phyloP scores from a whole-genome alignment of 2,329 filamentous ascomycete species.

The Pseudogymnoascus sp. region DNA sequence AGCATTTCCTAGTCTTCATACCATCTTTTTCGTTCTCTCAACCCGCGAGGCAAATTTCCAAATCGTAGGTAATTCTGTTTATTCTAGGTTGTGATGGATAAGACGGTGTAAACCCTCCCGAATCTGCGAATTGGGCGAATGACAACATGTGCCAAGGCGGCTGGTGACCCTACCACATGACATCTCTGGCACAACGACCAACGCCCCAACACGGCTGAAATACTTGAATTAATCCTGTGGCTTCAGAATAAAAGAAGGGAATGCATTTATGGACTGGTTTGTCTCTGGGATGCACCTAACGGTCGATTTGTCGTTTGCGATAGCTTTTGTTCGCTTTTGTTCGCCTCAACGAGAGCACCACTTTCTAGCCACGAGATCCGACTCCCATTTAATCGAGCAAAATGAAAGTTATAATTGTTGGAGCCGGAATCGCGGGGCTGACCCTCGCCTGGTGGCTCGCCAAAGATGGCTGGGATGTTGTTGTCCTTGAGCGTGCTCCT shows the following conservation, averaged over 20 bases:
- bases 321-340: not conserved
- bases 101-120: not conserved
- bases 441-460: not conserved
- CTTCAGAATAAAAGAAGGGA: not conserved
- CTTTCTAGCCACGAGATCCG: not conserved
- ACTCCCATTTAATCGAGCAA: not conserved
- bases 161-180: not conserved
- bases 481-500: not conserved
- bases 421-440: not conserved
- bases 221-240: not conserved
- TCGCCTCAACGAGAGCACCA: not conserved
- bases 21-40: no score
- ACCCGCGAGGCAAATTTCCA: not conserved
- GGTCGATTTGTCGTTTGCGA: not conserved
- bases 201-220: not conserved
- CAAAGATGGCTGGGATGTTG: not conserved
- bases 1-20: no score
- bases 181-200: not conserved
- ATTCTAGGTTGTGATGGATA: not conserved
- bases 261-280: not conserved
- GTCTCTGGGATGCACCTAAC: not conserved
- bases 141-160: not conserved
- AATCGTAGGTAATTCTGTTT: not conserved
- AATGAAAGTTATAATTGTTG: not conserved
- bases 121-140: not conserved